phyloP scores from a whole-genome alignment of 306 rosid species.

The Castanea mollissima region DNA sequence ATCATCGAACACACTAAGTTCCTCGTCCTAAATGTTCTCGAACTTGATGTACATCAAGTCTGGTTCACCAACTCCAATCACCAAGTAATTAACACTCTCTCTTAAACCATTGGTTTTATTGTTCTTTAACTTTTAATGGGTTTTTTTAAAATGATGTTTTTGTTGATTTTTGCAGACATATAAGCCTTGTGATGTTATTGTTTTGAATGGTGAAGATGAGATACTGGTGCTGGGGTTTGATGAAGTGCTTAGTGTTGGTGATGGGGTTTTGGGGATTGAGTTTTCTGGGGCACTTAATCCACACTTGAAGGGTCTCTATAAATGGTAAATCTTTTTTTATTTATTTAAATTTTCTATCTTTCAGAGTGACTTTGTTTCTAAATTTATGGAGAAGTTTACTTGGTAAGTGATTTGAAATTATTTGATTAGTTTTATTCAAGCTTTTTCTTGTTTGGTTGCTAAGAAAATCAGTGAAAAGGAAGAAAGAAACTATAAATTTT shows the following conservation, averaged over 20 bases:
- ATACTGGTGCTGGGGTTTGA: constrained; percentile 52
- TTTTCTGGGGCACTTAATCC: constrained; percentile 56
- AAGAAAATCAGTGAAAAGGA: not conserved
- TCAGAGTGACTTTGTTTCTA: too few species aligned
- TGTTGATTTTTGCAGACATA: constrained; percentile 23
- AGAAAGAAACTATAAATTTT: not conserved
- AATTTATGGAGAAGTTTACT: not conserved
- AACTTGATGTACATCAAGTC: constrained; percentile 42
- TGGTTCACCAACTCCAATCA: constrained; percentile 36
- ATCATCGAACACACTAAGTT: constrained; percentile 37
- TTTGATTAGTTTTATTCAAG: not conserved
- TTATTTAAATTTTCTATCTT: too few species aligned
- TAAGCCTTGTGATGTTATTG: constrained; percentile 48
- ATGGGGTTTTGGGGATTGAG: constrained; percentile 50
- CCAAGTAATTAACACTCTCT: constrained; percentile 30
- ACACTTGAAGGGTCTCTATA: constrained; percentile 55
- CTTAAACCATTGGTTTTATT: not conserved
- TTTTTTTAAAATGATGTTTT: not conserved
- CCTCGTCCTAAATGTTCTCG: constrained; percentile 54
- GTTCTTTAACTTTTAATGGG: too few species aligned
- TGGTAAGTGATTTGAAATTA: not conserved
- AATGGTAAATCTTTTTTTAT: constrained; percentile 24
- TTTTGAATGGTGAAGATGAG: constrained; percentile 52
- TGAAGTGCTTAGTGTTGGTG: constrained; percentile 46
- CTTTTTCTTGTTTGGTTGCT: not conserved